Conservation (phyloP, 345 rosid species). For the Ceriops tagal region DNA sequence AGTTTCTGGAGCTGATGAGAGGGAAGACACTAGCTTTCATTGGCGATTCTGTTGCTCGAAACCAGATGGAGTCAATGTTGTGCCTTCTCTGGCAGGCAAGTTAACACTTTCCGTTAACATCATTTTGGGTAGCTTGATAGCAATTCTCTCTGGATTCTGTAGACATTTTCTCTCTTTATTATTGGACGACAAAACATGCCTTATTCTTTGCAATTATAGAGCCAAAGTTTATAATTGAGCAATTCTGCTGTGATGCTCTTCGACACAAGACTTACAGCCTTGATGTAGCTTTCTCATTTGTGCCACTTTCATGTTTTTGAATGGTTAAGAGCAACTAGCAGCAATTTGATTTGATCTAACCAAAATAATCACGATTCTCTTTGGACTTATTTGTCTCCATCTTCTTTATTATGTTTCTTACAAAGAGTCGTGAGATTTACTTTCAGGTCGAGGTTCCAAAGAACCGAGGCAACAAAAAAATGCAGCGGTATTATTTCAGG, state of each 20-base stretch:
- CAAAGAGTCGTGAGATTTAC: constrained; percentile 1
- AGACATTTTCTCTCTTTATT: too few relatives aligned
- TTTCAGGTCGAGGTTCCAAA: constrained; percentile 87
- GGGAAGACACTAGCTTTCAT: constrained; percentile 88
- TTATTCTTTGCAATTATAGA: not conserved
- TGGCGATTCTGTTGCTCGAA: constrained; percentile 96
- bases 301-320: too few relatives aligned
- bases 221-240: not conserved
- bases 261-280: not conserved
- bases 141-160: too few relatives aligned
- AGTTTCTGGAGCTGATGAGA: constrained; percentile 89
- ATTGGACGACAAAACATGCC: too few relatives aligned
- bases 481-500: constrained; percentile 81
- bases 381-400: not conserved
- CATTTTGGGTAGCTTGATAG: not conserved
- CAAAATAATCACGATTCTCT: not conserved
- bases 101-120: constrained; percentile 2
- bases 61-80: constrained; percentile 95
- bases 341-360: not conserved
- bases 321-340: too few relatives aligned
- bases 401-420: constrained; percentile 1
- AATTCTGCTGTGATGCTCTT: not conserved
- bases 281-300: not conserved
- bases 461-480: constrained; percentile 78
- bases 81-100: constrained; percentile 99